These are phyloP conservation scores for Eucalyptus brandiana DNA, from an alignment of 345 rosid genomes.

Conservation along the genomic window DNA sequence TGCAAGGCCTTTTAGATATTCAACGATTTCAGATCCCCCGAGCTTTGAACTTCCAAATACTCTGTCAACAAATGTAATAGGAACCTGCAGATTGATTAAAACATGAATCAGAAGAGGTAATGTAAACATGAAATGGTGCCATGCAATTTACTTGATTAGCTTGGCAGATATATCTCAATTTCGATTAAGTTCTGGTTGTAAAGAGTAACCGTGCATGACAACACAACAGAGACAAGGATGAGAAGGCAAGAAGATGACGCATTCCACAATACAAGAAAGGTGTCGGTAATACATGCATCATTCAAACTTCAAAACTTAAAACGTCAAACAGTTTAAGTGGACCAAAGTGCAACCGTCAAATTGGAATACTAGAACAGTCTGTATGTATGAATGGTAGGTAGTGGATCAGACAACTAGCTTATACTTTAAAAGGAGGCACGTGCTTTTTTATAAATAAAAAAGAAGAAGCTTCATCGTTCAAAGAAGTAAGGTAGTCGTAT, in stretches of 20 bases:
- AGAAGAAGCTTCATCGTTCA: background rate
- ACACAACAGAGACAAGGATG: background rate
- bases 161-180: background rate
- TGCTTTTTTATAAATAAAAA: background rate
- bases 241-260: background rate
- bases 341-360: background rate
- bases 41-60: conserved; percentile 95
- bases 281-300: background rate
- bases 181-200: background rate
- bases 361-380: background rate
- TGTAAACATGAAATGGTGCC: background rate
- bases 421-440: background rate
- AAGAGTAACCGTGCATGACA: background rate
- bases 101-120: background rate
- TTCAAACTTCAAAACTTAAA: background rate
- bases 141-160: background rate
- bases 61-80: conserved; percentile 88
- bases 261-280: background rate
- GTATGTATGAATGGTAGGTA: background rate
- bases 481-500: background rate
- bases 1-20: conserved; percentile 80
- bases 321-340: background rate
- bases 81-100: conserved; percentile 51
- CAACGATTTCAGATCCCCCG: conserved; percentile 96
- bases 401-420: background rate